A percentile compares a stretch with the other conserved stretches of the same genome.
Evolutionary conservation across 2,329 filamentous ascomycete genomes (phyloP).

Genomic region (Didymella arachidicola): DNA sequence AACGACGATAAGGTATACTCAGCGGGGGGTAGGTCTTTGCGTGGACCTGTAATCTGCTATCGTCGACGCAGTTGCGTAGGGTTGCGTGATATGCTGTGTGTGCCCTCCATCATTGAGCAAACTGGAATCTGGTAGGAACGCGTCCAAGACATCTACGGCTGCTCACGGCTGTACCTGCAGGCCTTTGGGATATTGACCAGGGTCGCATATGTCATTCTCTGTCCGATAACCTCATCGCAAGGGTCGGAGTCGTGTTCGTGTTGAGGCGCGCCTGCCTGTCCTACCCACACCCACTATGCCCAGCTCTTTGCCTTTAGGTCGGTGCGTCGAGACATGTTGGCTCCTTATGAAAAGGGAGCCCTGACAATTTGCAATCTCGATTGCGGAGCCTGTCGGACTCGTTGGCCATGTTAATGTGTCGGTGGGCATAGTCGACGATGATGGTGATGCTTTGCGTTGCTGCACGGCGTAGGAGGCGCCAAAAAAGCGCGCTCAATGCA

Average conservation of each 20-base stretch:
- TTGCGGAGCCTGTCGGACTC: not conserved
- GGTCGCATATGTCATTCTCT: slow-evolving; percentile 10
- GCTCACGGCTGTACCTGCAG: not conserved
- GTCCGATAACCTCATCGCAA: slow-evolving; percentile 27
- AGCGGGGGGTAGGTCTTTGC: not conserved
- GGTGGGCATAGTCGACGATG: not conserved
- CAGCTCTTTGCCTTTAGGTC: slow-evolving; percentile 10
- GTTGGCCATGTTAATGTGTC: not conserved
- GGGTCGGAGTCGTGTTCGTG: slow-evolving; percentile 24
- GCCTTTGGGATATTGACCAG: slow-evolving; percentile 11
- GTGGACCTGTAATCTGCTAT: slow-evolving; percentile 2
- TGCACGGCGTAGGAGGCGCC: not conserved
- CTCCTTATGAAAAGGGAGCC: slow-evolving; percentile 10
- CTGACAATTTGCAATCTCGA: not conserved
- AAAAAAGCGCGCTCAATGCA: not conserved
- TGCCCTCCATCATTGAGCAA: not conserved
- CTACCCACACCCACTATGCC: slow-evolving; percentile 7
- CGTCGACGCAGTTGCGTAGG: not conserved
- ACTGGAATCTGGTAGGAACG: not conserved
- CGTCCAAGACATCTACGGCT: not conserved
- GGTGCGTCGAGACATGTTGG: not conserved
- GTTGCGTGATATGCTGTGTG: not conserved
- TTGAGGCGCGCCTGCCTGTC: slow-evolving; percentile 15
- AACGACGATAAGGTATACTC: slow-evolving; percentile 23
- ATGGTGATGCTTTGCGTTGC: not conserved